These are phyloP conservation scores for Penicillium psychrofluorescens DNA, from an alignment of 495 filamentous ascomycete species.

Conservation along the genomic window DNA sequence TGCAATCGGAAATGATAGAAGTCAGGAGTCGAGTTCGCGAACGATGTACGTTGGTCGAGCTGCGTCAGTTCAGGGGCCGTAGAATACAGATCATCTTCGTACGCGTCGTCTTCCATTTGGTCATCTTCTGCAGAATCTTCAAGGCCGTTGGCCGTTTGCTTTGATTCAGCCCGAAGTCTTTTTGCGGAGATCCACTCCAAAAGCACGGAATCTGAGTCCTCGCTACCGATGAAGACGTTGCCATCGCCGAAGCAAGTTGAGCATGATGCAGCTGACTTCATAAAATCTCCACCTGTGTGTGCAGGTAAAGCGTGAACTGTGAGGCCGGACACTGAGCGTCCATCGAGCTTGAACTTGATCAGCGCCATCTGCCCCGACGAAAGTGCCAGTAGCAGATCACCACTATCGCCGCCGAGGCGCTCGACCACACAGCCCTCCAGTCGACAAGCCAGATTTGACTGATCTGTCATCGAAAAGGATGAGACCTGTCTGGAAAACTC, in stretches of 20 bases:
- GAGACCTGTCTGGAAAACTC: conserved; percentile 74
- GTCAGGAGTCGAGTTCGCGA: conserved; percentile 27
- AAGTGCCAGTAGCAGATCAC: conserved; percentile 79
- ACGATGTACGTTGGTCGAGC: conserved; percentile 10
- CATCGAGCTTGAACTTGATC: conserved; percentile 79
- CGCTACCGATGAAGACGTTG: conserved; percentile 79
- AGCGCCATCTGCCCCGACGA: conserved; percentile 68
- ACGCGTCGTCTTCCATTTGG: conserved; percentile 56
- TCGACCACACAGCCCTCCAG: conserved; percentile 80
- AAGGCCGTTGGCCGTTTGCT: conserved; percentile 40
- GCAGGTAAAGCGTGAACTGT: conserved; percentile 53
- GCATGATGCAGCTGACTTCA: conserved; percentile 61
- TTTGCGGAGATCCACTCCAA: conserved; percentile 62
- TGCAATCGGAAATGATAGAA: conserved; percentile 69
- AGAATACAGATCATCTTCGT: conserved; percentile 69
- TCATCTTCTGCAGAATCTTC: conserved; percentile 37
- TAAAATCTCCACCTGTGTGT: conserved; percentile 51
- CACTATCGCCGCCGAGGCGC: conserved; percentile 61
- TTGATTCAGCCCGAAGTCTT: conserved; percentile 39
- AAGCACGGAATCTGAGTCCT: conserved; percentile 74
- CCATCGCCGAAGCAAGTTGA: conserved; percentile 58
- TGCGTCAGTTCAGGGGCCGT: conserved; percentile 28
- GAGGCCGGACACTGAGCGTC: conserved; percentile 85
- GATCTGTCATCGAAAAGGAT: conserved; percentile 73
- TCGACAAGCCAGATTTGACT: conserved; percentile 70